Base-by-base conservation (phyloP, 1,284 basidiomycete species). In the Polyporus tsugae region DNA sequence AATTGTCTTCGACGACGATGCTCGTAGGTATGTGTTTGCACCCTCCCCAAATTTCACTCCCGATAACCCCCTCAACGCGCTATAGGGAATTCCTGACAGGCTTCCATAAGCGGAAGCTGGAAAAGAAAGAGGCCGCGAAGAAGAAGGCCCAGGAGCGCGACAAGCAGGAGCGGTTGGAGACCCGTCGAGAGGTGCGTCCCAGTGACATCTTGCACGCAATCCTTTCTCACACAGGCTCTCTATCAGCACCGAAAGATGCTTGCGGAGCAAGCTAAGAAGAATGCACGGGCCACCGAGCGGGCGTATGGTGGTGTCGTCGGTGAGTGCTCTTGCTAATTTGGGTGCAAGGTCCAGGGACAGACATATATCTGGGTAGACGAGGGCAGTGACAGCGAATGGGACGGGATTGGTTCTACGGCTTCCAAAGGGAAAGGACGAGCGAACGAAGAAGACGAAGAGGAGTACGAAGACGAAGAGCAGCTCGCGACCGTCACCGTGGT, bases 31-130 rank as follows among this genome's bases (percentile, higher is more conserved):
- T 42, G 82, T 11, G 22, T 33, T 53, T 29, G 29, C 35, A 22
- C 5, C 7, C 46, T 9, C 49, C 60, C 9, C 41, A 22, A 13
- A 17, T 29, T 55, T 39, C 36, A 62, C 52, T 55, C 13, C n/a
- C 6, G 7, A 58, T 57, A 67, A 62, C 62, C 57, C 41, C 52
- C 36, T 19, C 58, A 7, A 42, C 13, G 38, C 13, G 4, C 4
- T 35, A 25, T 76, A 95, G 94, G 75, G 91, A 95, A 63, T 96
- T 91, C 79, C 79, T 96, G 77, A 95, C 94, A 11, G 94, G 94
- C 19, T 96, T 96, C 79, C 91, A 91, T 78, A 95, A 95, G 80
- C 89, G 94, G 72, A 96, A 96, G 77, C 77, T 94, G 62, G 87
- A 87, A 72, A 92, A 91, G 78, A 86, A 89, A 75, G 90, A 94